These are phyloP conservation scores for Trichoderma sp. DNA, from an alignment of 2,329 filamentous ascomycete species.

Conservation along the genomic window DNA sequence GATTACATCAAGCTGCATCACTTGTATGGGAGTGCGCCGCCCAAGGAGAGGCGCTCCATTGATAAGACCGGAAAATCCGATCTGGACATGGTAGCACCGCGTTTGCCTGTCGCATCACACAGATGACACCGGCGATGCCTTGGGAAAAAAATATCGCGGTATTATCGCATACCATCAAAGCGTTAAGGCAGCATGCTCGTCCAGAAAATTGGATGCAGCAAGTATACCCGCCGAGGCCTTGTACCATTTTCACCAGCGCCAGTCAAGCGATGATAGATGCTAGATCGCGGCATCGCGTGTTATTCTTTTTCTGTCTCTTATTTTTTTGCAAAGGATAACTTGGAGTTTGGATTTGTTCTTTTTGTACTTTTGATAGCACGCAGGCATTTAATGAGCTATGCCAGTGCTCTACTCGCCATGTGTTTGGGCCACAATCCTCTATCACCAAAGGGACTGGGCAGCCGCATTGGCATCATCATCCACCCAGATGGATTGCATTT, in stretches of 20 bases:
- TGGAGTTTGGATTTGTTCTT: constrained; percentile 1
- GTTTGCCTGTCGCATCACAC: constrained; percentile 21
- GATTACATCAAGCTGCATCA: constrained; percentile 68
- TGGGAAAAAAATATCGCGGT: neutral
- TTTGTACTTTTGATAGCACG: neutral
- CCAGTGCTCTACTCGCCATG: neutral
- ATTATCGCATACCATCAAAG: constrained; percentile 2
- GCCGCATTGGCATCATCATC: neutral
- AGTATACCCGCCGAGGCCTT: neutral
- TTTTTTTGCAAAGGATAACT: neutral
- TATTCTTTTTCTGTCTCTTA: neutral
- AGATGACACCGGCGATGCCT: constrained; percentile 4
- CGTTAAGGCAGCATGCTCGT: neutral
- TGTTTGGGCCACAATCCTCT: constrained; percentile 1
- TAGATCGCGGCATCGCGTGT: constrained; percentile 1
- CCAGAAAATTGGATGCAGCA: neutral
- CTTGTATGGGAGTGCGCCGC: constrained; percentile 57
- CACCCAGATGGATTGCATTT: neutral
- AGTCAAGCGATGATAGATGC: constrained; percentile 14
- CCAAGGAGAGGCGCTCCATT: constrained; percentile 14
- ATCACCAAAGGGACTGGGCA: neutral
- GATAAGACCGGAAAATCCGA: constrained; percentile 14
- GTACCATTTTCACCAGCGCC: constrained; percentile 14
- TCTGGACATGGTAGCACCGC: constrained; percentile 19
- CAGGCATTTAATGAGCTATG: constrained; percentile 1